Evolutionary conservation across 2,329 filamentous ascomycete genomes (phyloP), one percentile per base, ranked within the genome.

Genomic region (Tolypocladium cylindrosporum): DNA sequence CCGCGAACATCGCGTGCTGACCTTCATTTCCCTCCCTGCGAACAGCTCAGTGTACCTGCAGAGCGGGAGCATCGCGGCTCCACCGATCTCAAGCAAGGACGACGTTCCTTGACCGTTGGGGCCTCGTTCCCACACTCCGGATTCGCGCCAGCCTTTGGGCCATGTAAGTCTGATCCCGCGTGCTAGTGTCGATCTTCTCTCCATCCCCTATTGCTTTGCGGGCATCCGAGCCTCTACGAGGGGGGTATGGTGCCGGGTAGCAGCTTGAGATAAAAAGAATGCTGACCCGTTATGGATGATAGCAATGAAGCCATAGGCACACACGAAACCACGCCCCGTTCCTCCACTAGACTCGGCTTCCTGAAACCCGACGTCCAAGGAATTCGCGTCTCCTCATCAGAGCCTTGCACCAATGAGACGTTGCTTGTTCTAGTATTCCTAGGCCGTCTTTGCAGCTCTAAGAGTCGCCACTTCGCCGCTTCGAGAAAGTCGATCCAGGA

Each of bases 381-480:
- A 60, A 61, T 59, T 52, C 39, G 43, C 59, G 54, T 64, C 61
- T 62, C 43, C 63, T 63, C 55, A 62, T 64, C 36, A 56, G 42
- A 45, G 59, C 21, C 51, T 55, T 48, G 45, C 55, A 55, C 61
- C 61, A 66, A 67, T 61, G 58, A 60, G 60, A 56, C 57, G 58
- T 58, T 59, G 58, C 61, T 62, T 64, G 57, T 59, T 60, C 59
- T 52, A 62, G 57, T 43, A 62, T 59, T 56, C 58, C 59, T 67
- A 63, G 60, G 48, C 56, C 56, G 50, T 61, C 59, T 43, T 55
- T 58, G 42, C 24, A 60, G 56, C 61, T 61, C 56, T 57, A 61
- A 58, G 55, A 58, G 61, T 62, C 64, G 62, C 61, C 61, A 55
- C 60, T 61, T 64, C 62, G 61, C 63, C 61, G 57, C 59, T 63